Base-by-base conservation (phyloP, 2,329 filamentous ascomycete genomes). In the Paecilomyces formosus region DNA sequence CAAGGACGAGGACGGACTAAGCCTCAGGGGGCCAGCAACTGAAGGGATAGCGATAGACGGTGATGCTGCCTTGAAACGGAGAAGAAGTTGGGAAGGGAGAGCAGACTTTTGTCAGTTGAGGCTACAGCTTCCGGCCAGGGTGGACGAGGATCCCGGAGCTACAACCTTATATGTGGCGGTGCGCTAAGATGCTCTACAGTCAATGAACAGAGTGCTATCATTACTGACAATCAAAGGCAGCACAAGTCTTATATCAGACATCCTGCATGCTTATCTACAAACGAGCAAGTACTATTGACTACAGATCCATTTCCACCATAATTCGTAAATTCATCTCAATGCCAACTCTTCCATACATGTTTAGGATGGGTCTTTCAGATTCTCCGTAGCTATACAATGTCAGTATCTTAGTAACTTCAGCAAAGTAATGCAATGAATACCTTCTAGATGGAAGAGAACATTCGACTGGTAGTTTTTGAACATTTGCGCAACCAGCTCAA, bases 381-480 rank as follows among this genome's bases (percentile, higher is more conserved):
- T 92, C 63, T 92, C 89, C 67, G 91, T 95, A 45, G 89, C 90
- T 95, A 64, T 18, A 51, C 28, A 60, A 55, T 24, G 8, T 61
- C 56, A 60, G 57, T 49, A 45, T 45, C 39, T n/a, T 15, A 45
- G 12, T 35, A 28, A 56, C 26, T 49, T 3, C n/a, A 55, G 35
- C 12, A 26, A 18, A 30, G 31, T 9, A 28, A 50, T 39, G 55
- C 72, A 64, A 26, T 26, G 24, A 26, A 6, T 80, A 95, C 94
- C 94, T 86, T 97, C 94, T 5, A 99, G 82, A 68, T 99, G 94
- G 73, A 99, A 97, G 5, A 97, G 79, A 13, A 97, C 93, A 68
- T 97, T 99, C 11, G 92, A 96, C 74, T 97, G 92, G 73, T 99
- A 99, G 77, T 97, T 99, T 79, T 97, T 97, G 81, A 97, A 99